Conservation (phyloP, 345 rosid species). For the Hibiscus tridactylites region DNA sequence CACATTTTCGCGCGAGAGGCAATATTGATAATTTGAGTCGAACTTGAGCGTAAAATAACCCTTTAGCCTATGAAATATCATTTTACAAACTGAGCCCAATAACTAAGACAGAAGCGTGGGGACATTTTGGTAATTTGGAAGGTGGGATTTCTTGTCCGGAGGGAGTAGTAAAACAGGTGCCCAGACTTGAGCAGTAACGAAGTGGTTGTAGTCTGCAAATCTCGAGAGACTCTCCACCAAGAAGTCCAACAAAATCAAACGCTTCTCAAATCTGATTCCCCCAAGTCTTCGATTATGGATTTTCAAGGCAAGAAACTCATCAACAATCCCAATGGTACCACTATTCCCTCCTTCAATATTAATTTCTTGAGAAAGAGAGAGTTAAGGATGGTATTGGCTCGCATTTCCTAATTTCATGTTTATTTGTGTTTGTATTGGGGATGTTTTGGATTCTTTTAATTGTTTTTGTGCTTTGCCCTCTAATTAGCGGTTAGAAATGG, state of each 20-base stretch:
- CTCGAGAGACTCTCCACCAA: neutral
- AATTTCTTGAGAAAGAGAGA: neutral
- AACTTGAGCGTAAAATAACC: no score
- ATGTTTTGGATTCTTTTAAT: neutral
- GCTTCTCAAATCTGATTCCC: neutral
- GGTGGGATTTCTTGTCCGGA: neutral
- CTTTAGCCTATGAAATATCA: no score
- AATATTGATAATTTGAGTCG: no score
- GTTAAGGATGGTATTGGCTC: neutral
- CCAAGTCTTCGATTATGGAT: constrained; percentile 39
- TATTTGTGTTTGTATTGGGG: neutral
- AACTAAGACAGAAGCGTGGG: no score
- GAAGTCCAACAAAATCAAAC: neutral
- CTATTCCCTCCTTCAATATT: neutral
- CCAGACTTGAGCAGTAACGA: no score
- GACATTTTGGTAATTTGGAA: neutral
- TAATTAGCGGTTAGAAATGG: neutral
- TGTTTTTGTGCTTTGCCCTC: neutral
- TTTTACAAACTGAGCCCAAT: no score
- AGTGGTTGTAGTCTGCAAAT: neutral
- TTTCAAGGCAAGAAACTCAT: constrained; percentile 80
- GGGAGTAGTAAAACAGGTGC: no score
- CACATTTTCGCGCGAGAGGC: no score
- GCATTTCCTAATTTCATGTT: constrained; percentile 1
- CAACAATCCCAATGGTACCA: constrained; percentile 74